These are phyloP conservation scores for Vanderwaltozyma verrucispora DNA, from an alignment of 805 yeast species.

Conservation along the genomic window DNA sequence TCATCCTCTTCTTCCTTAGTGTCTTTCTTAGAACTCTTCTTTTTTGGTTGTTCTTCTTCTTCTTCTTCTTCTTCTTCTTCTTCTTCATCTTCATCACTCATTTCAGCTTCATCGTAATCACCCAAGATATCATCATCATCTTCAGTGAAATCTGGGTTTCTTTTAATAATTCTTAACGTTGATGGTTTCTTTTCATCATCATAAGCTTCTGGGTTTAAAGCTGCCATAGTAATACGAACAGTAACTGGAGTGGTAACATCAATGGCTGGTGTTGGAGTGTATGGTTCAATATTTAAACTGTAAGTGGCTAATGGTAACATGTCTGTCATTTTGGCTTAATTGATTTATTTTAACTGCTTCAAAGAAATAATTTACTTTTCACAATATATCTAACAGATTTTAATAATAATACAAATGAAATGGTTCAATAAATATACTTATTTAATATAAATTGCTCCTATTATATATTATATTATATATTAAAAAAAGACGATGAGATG, in stretches of 20 bases:
- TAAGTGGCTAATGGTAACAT: conserved; percentile 80
- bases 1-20: too few relatives aligned
- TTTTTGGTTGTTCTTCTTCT: conserved; percentile 40
- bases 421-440: too few relatives aligned
- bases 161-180: conserved; percentile 81
- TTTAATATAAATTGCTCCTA: too few relatives aligned
- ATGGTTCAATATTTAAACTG: conserved; percentile 79
- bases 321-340: conserved; percentile 41
- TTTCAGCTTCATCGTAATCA: conserved; percentile 36
- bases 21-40: conserved; percentile 37
- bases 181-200: conserved; percentile 79
- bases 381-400: too few relatives aligned
- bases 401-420: too few relatives aligned
- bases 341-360: too few relatives aligned
- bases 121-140: conserved; percentile 36
- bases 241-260: conserved; percentile 82
- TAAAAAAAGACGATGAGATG: too few relatives aligned
- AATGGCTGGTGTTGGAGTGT: conserved; percentile 77
- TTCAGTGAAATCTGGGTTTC: conserved; percentile 39
- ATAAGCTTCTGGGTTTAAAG: conserved; percentile 77
- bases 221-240: conserved; percentile 87
- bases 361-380: too few relatives aligned
- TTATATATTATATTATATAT: too few relatives aligned
- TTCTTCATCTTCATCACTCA: conserved; percentile 35
- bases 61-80: conserved; percentile 30